Conservation (phyloP, 805 yeast genomes). For the Yueomyces sinensis region DNA sequence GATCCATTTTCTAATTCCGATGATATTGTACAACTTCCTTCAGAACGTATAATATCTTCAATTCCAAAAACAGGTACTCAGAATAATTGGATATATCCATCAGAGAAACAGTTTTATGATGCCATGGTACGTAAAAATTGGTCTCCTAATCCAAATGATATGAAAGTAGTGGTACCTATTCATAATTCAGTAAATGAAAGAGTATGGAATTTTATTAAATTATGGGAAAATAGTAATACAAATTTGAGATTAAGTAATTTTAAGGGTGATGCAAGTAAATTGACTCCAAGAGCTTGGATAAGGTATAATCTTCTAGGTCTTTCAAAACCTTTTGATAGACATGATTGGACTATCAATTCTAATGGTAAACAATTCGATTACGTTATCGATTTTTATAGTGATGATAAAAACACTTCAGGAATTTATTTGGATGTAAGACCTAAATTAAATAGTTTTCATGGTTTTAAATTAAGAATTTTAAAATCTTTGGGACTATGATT, state of each 20-base stretch:
- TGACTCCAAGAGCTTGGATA: constrained; percentile 81
- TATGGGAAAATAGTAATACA: constrained; percentile 65
- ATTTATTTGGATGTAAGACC: constrained; percentile 88
- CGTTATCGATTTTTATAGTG: constrained; percentile 79
- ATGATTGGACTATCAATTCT: constrained; percentile 83
- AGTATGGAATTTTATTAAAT: constrained; percentile 73
- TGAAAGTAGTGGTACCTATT: constrained; percentile 85
- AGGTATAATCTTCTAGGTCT: constrained; percentile 48
- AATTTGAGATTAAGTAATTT: constrained; percentile 69
- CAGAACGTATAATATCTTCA: constrained; percentile 64
- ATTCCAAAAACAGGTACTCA: constrained; percentile 63
- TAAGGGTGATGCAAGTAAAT: constrained; percentile 73
- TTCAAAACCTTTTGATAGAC: constrained; percentile 84
- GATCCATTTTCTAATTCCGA: constrained; percentile 24
- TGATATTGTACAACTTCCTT: constrained; percentile 37
- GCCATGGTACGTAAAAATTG: constrained; percentile 89
- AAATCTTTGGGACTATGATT: constrained; percentile 44
- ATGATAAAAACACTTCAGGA: constrained; percentile 12
- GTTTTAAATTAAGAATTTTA: constrained; percentile 52
- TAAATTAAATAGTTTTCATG: constrained; percentile 71
- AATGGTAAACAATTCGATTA: constrained; percentile 79
- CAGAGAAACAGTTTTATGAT: constrained; percentile 85
- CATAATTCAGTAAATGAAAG: constrained; percentile 89
- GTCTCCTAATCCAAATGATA: constrained; percentile 70
- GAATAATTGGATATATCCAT: constrained; percentile 87